phyloP scores from a whole-genome alignment of 2,329 filamentous ascomycete genomes.

The Nigrograna mackinnonii region DNA sequence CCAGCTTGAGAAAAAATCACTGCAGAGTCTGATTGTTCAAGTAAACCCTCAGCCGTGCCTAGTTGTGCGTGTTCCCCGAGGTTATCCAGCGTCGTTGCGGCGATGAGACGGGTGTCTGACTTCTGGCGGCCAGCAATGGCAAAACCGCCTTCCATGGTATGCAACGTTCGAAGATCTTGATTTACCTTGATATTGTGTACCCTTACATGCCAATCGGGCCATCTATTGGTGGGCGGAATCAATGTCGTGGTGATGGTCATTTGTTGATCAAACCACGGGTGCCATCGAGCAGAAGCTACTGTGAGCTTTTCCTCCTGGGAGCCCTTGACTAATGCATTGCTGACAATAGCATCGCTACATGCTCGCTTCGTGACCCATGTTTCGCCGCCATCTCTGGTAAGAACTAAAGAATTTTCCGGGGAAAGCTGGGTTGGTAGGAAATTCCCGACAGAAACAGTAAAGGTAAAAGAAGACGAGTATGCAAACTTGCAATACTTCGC shows the following conservation, averaged over 20 bases:
- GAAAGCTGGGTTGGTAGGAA: not conserved
- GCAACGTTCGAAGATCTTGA: not conserved
- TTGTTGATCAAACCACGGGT: not conserved
- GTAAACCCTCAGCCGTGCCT: not conserved
- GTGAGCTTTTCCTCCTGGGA: not conserved
- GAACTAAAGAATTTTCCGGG: not conserved
- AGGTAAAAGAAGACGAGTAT: conserved; percentile 1
- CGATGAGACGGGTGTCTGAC: not conserved
- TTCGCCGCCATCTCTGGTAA: not conserved
- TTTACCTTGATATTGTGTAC: not conserved
- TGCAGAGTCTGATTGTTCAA: not conserved
- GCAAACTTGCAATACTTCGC: conserved; percentile 2
- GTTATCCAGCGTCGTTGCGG: not conserved
- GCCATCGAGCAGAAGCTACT: not conserved
- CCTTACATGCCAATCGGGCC: conserved; percentile 1
- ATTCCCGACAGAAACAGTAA: not conserved
- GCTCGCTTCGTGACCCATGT: not conserved
- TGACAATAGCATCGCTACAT: not conserved
- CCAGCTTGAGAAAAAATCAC: conserved; percentile 1
- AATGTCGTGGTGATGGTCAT: conserved; percentile 1
- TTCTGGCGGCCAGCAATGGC: not conserved
- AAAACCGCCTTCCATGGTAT: not conserved
- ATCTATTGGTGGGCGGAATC: conserved; percentile 1
- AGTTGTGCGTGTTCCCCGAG: not conserved
- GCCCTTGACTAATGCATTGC: not conserved